Evolutionary conservation across 1,284 basidiomycete species (phyloP).

Genomic region (Fomitopsis pinicola): DNA sequence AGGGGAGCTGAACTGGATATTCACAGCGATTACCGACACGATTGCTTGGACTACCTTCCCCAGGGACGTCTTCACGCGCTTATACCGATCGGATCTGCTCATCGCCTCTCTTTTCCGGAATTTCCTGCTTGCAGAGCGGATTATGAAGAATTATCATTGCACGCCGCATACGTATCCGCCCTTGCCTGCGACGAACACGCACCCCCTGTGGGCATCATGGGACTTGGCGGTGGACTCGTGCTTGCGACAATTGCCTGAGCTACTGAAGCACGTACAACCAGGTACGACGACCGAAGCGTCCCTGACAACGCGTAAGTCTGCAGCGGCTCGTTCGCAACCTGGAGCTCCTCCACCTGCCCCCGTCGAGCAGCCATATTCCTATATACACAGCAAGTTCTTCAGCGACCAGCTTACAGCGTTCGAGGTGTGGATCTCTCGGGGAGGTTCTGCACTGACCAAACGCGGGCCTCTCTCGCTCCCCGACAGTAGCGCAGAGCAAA

Average conservation of each 20-base stretch:
- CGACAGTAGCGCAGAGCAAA: conserved; percentile 30
- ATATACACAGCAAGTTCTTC: conserved; percentile 93
- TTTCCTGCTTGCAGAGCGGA: conserved; percentile 93
- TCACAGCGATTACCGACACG: conserved; percentile 97
- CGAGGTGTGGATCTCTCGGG: conserved; percentile 95
- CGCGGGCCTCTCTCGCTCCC: conserved; percentile 73
- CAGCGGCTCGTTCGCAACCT: conserved; percentile 24
- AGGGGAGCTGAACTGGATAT: conserved; percentile 99
- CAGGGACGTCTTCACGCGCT: conserved; percentile 86
- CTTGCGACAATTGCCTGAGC: conserved; percentile 85
- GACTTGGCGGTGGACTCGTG: conserved; percentile 97
- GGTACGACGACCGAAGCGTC: conserved; percentile 29
- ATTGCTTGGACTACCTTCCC: conserved; percentile 99
- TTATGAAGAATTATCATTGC: conserved; percentile 98
- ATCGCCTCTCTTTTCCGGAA: conserved; percentile 97
- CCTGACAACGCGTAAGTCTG: conserved; percentile 24
- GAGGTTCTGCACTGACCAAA: conserved; percentile 77
- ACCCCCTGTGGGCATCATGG: conserved; percentile 65
- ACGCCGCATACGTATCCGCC: conserved; percentile 81
- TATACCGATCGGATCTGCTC: conserved; percentile 94
- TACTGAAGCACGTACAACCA: conserved; percentile 64
- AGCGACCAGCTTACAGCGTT: conserved; percentile 96
- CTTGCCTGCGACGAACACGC: conserved; percentile 4
- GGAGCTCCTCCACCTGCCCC: conserved; percentile 28
- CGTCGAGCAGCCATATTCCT: conserved; percentile 52